Percentiles rank a stretch among this genome's conserved stretches.
phyloP scores from a whole-genome alignment of 192 early-diverging fungal species.

The Coemansia sp. region DNA sequence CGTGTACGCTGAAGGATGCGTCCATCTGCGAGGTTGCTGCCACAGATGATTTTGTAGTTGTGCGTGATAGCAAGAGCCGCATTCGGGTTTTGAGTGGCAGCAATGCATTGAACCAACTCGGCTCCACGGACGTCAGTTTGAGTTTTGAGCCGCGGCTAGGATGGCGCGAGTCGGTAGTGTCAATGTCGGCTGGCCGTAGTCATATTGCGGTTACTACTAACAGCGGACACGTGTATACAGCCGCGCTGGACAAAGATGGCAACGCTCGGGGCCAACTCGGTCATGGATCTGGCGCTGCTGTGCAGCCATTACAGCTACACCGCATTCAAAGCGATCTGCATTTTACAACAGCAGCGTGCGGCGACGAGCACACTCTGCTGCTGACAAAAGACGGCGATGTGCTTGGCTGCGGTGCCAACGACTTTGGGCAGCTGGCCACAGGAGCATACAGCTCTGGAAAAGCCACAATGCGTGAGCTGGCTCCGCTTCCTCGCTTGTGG shows the following conservation, averaged over 20 bases:
- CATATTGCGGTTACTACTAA: constrained; percentile 36
- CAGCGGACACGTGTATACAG: constrained; percentile 39
- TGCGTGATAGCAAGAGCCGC: constrained; percentile 34
- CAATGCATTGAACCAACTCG: not conserved
- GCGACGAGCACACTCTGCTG: constrained; percentile 34
- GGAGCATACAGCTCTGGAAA: constrained; percentile 20
- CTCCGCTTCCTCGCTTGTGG: constrained; percentile 31
- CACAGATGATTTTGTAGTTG: constrained; percentile 21
- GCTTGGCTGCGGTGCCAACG: constrained; percentile 45
- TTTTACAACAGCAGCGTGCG: constrained; percentile 28
- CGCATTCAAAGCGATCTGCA: constrained; percentile 18
- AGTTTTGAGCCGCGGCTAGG: constrained; percentile 40
- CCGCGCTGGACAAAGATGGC: constrained; percentile 23
- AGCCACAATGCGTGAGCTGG: constrained; percentile 23
- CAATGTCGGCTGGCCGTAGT: constrained; percentile 31
- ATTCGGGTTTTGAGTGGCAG: constrained; percentile 22
- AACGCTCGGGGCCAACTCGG: constrained; percentile 31
- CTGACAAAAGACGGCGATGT: constrained; percentile 37
- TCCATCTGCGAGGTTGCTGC: constrained; percentile 22
- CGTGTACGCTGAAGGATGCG: constrained; percentile 24
- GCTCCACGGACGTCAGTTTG: not conserved
- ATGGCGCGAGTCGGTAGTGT: constrained; percentile 45
- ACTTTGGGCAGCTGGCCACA: constrained; percentile 49
- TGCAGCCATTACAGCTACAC: constrained; percentile 16
- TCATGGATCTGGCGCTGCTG: not conserved